A percentile compares a stretch with the other conserved stretches of the same genome.
Evolutionary conservation across 2,329 filamentous ascomycete genomes (phyloP).

Genomic region (Fusarium dlaminii): DNA sequence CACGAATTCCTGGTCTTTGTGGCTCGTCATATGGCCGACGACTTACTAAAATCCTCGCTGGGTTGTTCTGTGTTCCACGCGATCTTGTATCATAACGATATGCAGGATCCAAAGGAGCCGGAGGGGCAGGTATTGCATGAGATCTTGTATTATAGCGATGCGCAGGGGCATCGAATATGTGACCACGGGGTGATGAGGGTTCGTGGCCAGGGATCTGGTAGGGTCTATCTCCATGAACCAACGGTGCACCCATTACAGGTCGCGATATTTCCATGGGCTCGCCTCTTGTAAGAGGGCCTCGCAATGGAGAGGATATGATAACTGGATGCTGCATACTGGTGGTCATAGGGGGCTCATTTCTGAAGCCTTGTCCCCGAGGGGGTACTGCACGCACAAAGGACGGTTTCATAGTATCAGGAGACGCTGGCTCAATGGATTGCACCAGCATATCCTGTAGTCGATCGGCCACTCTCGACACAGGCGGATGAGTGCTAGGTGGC

Average conservation of each 20-base stretch:
- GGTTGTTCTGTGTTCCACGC: slow-evolving; percentile 27
- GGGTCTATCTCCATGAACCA: slow-evolving; percentile 2
- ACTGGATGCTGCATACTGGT: slow-evolving; percentile 32
- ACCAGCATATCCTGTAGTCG: slow-evolving; percentile 55
- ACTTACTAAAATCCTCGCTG: slow-evolving; percentile 29
- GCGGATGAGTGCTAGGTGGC: slow-evolving; percentile 34
- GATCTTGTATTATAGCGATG: slow-evolving; percentile 21
- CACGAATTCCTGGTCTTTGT: slow-evolving; percentile 44
- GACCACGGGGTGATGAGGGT: slow-evolving; percentile 11
- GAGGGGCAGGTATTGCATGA: neutral
- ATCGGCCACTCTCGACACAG: slow-evolving; percentile 18
- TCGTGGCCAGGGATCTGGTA: slow-evolving; percentile 21
- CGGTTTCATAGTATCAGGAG: slow-evolving; percentile 49
- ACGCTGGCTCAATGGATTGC: slow-evolving; percentile 57
- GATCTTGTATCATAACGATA: slow-evolving; percentile 21
- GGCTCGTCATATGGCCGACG: slow-evolving; percentile 46
- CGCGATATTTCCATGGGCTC: slow-evolving; percentile 27
- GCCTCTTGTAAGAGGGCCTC: slow-evolving; percentile 24
- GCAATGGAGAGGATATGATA: slow-evolving; percentile 32
- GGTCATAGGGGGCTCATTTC: slow-evolving; percentile 31
- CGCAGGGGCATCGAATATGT: slow-evolving; percentile 10
- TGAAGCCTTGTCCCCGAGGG: slow-evolving; percentile 38
- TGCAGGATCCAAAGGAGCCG: neutral
- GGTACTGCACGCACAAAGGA: slow-evolving; percentile 49
- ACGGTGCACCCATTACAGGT: slow-evolving; percentile 26